Base-by-base conservation (phyloP, 2,329 filamentous ascomycete species). In the Colletotrichum paranaense region DNA sequence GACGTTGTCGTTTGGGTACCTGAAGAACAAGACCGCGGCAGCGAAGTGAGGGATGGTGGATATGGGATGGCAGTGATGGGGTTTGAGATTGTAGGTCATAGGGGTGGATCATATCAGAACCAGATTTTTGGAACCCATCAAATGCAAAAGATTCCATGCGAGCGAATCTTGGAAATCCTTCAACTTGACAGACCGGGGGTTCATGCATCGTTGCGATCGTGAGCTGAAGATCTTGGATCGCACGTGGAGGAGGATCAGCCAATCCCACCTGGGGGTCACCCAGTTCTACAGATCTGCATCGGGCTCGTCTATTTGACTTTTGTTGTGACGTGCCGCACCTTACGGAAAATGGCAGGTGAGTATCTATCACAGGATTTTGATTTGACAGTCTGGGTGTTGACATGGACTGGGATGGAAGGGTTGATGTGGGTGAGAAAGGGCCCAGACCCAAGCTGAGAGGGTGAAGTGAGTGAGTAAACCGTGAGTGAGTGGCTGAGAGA, bases 1-100 rank as follows among this genome's bases (percentile, higher is more conserved):
- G 19, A 73, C 55, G 0, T 30, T 80, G 12, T 77, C 78, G 7
- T 78, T 79, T 24, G 75, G 76, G 22, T 76, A 76, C 32, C 26
- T 80, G n/a, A 80, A 79, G 62, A 53, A 59, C 22, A 30, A 26
- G 66, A 53, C 42, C 14, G 30, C 16, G 8, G 58, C 26, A 22
- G 24, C n/a, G 16, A 24, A 38, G 14, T 38, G 22, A 32, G n/a
- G 16, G n/a, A 16, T 0, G 9, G 28, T 19, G 30, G 19, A 1
- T 42, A 19, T 14, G 24, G 35, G 5, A 53, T 6, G 64, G 22
- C 0, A 16, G 16, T 42, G 49, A 6, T 16, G 6, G 16, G 57
- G 46, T 1, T 53, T 28, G n/a, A 11, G 30, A 24, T 2, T 16
- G 1, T 11, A 19, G 26, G 32, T 5, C 26, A 38, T 3, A 14